phyloP scores from a whole-genome alignment of 2,329 filamentous ascomycete genomes.

The Penicillium sp. region DNA sequence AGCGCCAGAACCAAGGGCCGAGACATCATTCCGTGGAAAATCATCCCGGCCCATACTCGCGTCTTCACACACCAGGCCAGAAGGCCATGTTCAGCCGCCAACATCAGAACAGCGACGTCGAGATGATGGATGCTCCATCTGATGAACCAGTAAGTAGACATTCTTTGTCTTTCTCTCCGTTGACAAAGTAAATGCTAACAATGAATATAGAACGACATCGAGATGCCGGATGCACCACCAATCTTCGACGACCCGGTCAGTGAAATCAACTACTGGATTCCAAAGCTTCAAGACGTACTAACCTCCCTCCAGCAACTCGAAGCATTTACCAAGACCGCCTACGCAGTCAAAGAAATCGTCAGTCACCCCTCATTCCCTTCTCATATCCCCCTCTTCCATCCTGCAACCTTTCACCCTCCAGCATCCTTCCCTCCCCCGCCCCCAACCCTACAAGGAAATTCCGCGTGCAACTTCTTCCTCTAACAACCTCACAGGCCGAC shows the following conservation, averaged over 20 bases:
- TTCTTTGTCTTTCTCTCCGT: background rate
- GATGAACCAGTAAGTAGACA: conserved; percentile 3
- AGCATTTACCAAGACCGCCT: background rate
- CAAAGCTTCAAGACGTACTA: background rate
- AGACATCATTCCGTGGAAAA: background rate
- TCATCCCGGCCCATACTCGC: background rate
- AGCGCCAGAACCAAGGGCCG: background rate
- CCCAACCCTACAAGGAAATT: background rate
- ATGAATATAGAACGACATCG: conserved; percentile 6
- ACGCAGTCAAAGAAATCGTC: conserved; percentile 1
- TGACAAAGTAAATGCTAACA: background rate
- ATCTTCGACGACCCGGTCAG: conserved; percentile 2
- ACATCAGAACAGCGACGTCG: background rate
- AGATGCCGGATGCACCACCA: conserved; percentile 21
- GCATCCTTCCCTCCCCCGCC: background rate
- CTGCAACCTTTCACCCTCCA: background rate
- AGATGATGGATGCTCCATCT: conserved; percentile 1
- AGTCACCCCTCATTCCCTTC: background rate
- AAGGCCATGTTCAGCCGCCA: background rate
- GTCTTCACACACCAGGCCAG: background rate
- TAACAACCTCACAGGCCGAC: background rate
- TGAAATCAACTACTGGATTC: background rate
- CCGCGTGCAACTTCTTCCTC: background rate
- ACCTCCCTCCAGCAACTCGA: background rate
- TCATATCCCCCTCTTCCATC: background rate